phyloP scores from a whole-genome alignment of 192 early-diverging fungal species.

The Kickxella alabastrina region DNA sequence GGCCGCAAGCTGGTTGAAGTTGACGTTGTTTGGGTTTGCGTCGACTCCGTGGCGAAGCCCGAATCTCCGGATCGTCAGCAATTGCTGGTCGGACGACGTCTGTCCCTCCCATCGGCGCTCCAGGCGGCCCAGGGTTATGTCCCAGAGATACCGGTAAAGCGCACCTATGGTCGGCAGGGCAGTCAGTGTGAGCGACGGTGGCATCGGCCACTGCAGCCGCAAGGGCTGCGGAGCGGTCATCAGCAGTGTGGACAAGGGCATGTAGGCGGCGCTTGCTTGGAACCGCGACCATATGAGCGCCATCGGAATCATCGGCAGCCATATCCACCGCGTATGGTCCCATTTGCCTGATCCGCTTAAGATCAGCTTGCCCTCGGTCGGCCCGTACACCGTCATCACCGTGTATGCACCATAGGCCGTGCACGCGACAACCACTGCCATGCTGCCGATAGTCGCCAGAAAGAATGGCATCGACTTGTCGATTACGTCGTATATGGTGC shows the following conservation, averaged over 20 bases:
- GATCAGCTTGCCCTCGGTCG: slow-evolving; percentile 56
- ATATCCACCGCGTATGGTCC: slow-evolving; percentile 63
- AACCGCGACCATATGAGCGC: slow-evolving; percentile 61
- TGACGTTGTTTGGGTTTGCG: neutral
- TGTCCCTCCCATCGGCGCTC: slow-evolving; percentile 58
- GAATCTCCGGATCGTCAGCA: slow-evolving; percentile 21
- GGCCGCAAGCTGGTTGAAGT: neutral
- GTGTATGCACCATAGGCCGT: slow-evolving; percentile 69
- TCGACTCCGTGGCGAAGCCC: slow-evolving; percentile 4
- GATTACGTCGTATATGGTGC: slow-evolving; percentile 51
- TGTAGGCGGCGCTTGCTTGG: slow-evolving; percentile 54
- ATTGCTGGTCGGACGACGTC: slow-evolving; percentile 19
- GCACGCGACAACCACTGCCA: slow-evolving; percentile 59
- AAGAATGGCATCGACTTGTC: slow-evolving; percentile 63
- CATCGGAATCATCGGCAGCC: slow-evolving; percentile 57
- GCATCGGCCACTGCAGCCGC: slow-evolving; percentile 56
- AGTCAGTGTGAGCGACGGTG: slow-evolving; percentile 59
- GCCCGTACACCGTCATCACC: slow-evolving; percentile 64
- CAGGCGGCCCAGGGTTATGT: slow-evolving; percentile 53
- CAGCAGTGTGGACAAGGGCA: slow-evolving; percentile 61
- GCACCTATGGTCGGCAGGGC: slow-evolving; percentile 62
- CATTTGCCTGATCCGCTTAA: slow-evolving; percentile 55
- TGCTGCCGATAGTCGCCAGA: slow-evolving; percentile 57
- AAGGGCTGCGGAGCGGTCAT: slow-evolving; percentile 57
- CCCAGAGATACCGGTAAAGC: slow-evolving; percentile 56